Conservation (phyloP, 768 basidiomycete species). For the Coprinopsis strossmayeri region DNA sequence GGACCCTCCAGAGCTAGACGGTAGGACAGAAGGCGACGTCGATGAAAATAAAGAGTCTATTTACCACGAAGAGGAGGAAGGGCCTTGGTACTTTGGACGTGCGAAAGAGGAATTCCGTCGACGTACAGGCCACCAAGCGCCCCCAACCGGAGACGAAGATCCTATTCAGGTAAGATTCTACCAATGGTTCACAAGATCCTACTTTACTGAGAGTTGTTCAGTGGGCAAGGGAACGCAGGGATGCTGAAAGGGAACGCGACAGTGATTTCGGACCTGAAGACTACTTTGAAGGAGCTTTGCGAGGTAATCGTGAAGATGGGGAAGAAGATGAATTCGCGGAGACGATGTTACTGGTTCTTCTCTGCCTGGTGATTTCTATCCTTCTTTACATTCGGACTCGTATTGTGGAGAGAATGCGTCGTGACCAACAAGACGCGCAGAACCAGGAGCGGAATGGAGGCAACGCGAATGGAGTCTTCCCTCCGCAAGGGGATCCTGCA, state of each 20-base stretch:
- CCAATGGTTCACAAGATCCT: neutral
- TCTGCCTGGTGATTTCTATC: conserved; percentile 68
- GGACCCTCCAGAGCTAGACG: conserved; percentile 35
- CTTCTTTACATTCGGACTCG: conserved; percentile 77
- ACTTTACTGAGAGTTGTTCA: conserved; percentile 19
- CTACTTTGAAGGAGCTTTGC: conserved; percentile 65
- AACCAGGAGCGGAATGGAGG: conserved; percentile 26
- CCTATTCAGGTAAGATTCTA: conserved; percentile 53
- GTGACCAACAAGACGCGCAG: conserved; percentile 48
- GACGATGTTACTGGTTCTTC: conserved; percentile 68
- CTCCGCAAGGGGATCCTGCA: conserved; percentile 56
- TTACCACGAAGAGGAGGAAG: conserved; percentile 48
- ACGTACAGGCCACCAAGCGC: conserved; percentile 38
- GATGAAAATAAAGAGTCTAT: conserved; percentile 26
- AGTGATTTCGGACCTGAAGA: conserved; percentile 77
- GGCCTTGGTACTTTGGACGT: conserved; percentile 78
- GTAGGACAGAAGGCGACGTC: conserved; percentile 21
- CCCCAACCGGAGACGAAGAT: conserved; percentile 46
- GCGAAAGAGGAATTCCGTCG: conserved; percentile 72
- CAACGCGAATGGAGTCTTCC: conserved; percentile 45
- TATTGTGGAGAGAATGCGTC: conserved; percentile 64
- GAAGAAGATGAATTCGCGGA: conserved; percentile 68
- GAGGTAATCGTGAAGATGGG: conserved; percentile 56
- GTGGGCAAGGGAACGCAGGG: conserved; percentile 76
- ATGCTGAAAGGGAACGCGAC: conserved; percentile 66